Percentiles rank a stretch among this genome's conserved stretches.
These are phyloP conservation scores for Scenedesmus sp. DNA, from an alignment of 163 green algal genomes.

Conservation along the genomic window DNA sequence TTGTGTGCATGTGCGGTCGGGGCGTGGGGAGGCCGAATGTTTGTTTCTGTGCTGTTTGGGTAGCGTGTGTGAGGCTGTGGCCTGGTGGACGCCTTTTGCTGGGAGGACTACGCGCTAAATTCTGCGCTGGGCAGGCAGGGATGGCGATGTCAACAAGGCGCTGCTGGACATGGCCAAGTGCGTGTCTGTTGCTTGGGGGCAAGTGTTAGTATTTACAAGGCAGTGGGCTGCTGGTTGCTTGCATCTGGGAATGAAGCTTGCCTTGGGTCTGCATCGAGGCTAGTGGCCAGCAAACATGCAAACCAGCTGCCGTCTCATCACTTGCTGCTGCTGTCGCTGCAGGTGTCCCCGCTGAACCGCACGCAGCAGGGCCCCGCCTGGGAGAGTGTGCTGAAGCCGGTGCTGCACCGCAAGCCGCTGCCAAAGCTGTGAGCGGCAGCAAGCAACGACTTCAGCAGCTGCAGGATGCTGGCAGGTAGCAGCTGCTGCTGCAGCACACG, in stretches of 20 bases:
- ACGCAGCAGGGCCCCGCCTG: slow-evolving; percentile 90
- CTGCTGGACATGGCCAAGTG: slow-evolving; percentile 73
- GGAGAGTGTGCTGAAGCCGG: slow-evolving; percentile 80
- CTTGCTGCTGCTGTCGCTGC: slow-evolving; percentile 38
- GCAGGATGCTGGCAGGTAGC: no score
- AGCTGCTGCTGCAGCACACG: no score
- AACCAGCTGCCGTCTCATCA: background rate
- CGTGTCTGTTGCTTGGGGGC: no score
- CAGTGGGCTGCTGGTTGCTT: no score
- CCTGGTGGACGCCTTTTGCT: slow-evolving; percentile 90
- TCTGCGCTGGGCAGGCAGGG: slow-evolving; percentile 76
- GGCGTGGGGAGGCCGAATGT: no score
- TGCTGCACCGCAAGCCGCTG: slow-evolving; percentile 56
- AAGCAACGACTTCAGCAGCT: background rate
- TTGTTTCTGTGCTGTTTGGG: no score
- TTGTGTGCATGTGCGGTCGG: no score
- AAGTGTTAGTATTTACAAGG: no score
- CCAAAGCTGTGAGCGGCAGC: slow-evolving; percentile 45
- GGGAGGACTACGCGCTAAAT: slow-evolving; percentile 91
- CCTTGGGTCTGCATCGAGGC: no score
- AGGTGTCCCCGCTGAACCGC: slow-evolving; percentile 84
- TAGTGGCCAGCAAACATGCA: no score
- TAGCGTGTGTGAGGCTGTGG: no score
- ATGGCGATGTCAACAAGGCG: slow-evolving; percentile 90
- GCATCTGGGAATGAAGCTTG: no score